Evolutionary conservation across 805 yeast species (phyloP), one percentile per base, ranked within the genome.

Genomic region (Monosporozyma solicola): DNA sequence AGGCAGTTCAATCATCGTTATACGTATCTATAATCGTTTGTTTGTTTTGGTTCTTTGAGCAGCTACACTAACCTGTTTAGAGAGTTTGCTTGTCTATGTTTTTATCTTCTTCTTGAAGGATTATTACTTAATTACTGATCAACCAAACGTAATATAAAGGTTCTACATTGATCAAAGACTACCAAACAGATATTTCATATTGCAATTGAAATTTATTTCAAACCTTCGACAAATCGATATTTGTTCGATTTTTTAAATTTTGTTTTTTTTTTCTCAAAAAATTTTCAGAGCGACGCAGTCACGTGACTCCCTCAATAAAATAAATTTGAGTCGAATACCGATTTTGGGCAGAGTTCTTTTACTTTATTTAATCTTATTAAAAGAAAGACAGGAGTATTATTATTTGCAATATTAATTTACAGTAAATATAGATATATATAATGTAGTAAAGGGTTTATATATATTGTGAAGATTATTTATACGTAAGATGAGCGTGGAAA

Each of bases 1-100:
- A 32, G 94, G 84, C 55, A 87, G 58, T 7, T 66, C 66, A n/a
- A 74, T 68, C 76, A 73, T 73, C 1, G 22, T 52, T 10, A 7
- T 25, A 4, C 5, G 39, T 35, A 35, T 35, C 15, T 35, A 15
- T 15, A 35, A 10, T 11, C 15, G 5, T 33, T 33, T 33, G 5
- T 33, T 33, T 11, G 10, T 35, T n/a, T 32, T 32, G 11, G 7
- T 13, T 32, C 35, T 32, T 32, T 1, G 7, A 11, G 11, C 15
- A 15, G n/a, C 8, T 35, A 35, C 39, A 35, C 39, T 35, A 15
- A 13, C 39, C 39, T 15, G 39, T 35, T 35, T 20, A 20, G 20
- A 20, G 20, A 20, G 20, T 20, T 13, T 5, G 4, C 16, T 35
- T 35, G 8, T 32, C 15, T 9, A 4, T 32, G n/a, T 32, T 35